A percentile compares a stretch with the other conserved stretches of the same genome.
Evolutionary conservation across 805 yeast species (phyloP).

Genomic region (Candida schatavii): DNA sequence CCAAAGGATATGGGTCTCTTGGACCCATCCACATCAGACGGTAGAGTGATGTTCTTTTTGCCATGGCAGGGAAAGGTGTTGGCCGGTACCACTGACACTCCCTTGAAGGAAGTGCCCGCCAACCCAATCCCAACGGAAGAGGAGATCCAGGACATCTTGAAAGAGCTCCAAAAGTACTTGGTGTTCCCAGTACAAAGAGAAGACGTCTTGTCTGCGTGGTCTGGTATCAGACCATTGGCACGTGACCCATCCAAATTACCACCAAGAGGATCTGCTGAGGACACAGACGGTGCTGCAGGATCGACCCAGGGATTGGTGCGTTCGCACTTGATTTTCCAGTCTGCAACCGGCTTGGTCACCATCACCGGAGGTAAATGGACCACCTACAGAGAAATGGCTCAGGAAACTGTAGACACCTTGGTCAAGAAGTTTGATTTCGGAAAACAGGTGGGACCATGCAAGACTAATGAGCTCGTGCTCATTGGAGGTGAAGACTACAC

Average conservation of each 20-base stretch:
- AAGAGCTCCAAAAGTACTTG: conserved; percentile 85
- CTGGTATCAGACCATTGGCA: conserved; percentile 93
- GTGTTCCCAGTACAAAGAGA: conserved; percentile 85
- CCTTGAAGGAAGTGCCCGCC: conserved; percentile 65
- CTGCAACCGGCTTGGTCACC: conserved; percentile 76
- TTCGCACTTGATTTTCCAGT: conserved; percentile 74
- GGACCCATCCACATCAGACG: conserved; percentile 91
- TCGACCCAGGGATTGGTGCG: conserved; percentile 89
- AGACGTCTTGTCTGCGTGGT: conserved; percentile 94
- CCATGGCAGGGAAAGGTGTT: conserved; percentile 98
- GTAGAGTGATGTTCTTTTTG: conserved; percentile 93
- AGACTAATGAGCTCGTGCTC: conserved; percentile 53
- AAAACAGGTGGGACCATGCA: conserved; percentile 43
- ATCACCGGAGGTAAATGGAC: conserved; percentile 99
- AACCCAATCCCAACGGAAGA: conserved; percentile 84
- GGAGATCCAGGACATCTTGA: conserved; percentile 82
- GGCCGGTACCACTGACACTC: conserved; percentile 96
- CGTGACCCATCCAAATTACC: conserved; percentile 66
- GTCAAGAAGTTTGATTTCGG: conserved; percentile 45
- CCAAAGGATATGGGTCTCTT: conserved; percentile 84
- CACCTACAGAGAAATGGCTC: conserved; percentile 96
- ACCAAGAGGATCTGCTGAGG: conserved; percentile 21
- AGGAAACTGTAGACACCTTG: conserved; percentile 81
- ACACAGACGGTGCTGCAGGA: conserved; percentile 34
- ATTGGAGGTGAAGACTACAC: conserved; percentile 84